A percentile compares a stretch with the other conserved stretches of the same genome.
Evolutionary conservation across 495 filamentous ascomycete species (phyloP).

Genomic region (Hypoxylon trugodes): DNA sequence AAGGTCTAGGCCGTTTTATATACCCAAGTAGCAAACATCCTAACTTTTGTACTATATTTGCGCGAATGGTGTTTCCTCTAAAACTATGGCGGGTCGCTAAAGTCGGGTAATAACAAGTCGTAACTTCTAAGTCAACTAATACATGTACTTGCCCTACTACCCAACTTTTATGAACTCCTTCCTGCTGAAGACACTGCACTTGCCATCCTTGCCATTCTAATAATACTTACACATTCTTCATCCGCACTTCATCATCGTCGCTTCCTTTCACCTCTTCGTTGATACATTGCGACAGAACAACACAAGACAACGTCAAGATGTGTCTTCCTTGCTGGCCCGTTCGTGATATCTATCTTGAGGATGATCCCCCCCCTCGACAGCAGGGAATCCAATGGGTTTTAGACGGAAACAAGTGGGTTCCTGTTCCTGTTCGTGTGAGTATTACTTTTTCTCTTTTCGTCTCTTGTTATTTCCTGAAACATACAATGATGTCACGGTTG

Average conservation of each 20-base stretch:
- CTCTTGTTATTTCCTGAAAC: no score
- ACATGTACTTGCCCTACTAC: no score
- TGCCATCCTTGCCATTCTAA: background rate
- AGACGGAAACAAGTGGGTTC: slow-evolving; percentile 46
- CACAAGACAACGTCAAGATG: slow-evolving; percentile 36
- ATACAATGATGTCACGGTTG: no score
- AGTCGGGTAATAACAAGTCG: no score
- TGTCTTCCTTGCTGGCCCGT: slow-evolving; percentile 57
- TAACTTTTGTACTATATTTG: no score
- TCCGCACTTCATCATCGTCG: background rate
- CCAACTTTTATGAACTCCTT: no score
- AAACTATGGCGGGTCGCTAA: no score
- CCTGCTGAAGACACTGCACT: no score
- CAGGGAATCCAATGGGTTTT: slow-evolving; percentile 44
- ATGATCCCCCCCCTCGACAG: slow-evolving; percentile 23
- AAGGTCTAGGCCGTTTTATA: no score
- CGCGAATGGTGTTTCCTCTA: no score
- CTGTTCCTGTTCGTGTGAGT: slow-evolving; percentile 29
- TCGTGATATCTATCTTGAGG: slow-evolving; percentile 52
- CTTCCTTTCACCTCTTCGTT: background rate
- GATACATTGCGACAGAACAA: background rate
- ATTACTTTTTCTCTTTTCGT: background rate
- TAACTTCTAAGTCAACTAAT: no score
- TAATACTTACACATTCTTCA: background rate
- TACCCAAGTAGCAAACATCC: no score